Evolutionary conservation across 1,284 basidiomycete species (phyloP).

Genomic region (Melanopsichium pennsylvanicum): DNA sequence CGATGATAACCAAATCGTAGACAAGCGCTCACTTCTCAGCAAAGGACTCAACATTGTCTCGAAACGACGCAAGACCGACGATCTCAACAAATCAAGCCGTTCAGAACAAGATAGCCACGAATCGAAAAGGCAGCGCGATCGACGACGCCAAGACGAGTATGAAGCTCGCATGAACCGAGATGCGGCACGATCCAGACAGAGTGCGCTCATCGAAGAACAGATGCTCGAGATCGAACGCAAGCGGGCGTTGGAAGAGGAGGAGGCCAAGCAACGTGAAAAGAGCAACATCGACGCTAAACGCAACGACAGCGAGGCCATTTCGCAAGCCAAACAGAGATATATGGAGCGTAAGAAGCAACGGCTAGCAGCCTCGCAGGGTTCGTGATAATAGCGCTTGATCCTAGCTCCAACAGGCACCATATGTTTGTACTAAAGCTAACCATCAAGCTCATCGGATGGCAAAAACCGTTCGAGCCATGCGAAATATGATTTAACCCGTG

Average conservation of each 20-base stretch:
- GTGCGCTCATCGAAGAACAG: conserved; percentile 51
- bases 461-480: too few species aligned
- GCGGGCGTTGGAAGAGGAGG: conserved; percentile 28
- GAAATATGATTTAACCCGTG: conserved; percentile 13
- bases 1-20: conserved; percentile 96
- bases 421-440: conserved; percentile 5
- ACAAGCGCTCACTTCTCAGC: conserved; percentile 88
- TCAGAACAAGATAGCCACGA: conserved; percentile 9
- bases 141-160: conserved; percentile 36
- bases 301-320: conserved; percentile 40
- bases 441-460: too few species aligned
- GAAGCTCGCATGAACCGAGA: conserved; percentile 43
- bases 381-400: too few species aligned
- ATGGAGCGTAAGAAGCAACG: conserved; percentile 63
- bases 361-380: conserved; percentile 9
- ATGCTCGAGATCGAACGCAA: conserved; percentile 51
- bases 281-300: conserved; percentile 33
- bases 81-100: neutral
- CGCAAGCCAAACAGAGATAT: conserved; percentile 60
- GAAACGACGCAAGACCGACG: conserved; percentile 11
- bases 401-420: too few species aligned
- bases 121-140: conserved; percentile 21
- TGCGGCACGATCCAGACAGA: conserved; percentile 41
- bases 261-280: conserved; percentile 17
- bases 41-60: conserved; percentile 86